Conservation (phyloP, 192 early-diverging fungal genomes). For the Rhizophagus sp. region DNA sequence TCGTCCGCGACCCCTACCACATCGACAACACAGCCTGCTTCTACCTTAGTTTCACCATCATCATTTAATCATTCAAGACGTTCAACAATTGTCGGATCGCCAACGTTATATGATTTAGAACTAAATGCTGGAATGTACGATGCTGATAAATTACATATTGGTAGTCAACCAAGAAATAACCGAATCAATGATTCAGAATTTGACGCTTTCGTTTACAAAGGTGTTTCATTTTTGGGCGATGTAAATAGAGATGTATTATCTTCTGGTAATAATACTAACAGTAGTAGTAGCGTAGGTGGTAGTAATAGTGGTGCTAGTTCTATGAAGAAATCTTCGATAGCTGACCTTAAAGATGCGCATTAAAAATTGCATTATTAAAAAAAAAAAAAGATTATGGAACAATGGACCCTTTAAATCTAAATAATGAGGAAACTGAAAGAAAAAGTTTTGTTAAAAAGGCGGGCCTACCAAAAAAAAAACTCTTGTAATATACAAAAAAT, state of each 20-base stretch:
- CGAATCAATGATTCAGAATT: conserved; percentile 3
- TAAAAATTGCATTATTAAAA: background rate
- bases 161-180: background rate
- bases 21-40: background rate
- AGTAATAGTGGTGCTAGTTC: background rate
- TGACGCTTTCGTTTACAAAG: conserved; percentile 19
- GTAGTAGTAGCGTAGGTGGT: background rate
- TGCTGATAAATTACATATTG: conserved; percentile 1
- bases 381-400: background rate
- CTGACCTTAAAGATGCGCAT: background rate
- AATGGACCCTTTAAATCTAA: background rate
- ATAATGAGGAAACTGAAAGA: background rate
- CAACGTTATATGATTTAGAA: background rate
- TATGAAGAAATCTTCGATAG: background rate
- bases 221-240: conserved; percentile 16
- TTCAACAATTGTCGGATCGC: conserved; percentile 8
- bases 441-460: background rate
- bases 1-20: conserved; percentile 13
- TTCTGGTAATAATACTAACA: background rate
- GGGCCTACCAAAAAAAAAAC: background rate
- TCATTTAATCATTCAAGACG: conserved; percentile 27
- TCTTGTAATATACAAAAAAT: background rate
- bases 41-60: conserved; percentile 6
- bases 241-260: conserved; percentile 4
- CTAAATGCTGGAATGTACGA: conserved; percentile 1